Evolutionary conservation across 805 yeast genomes (phyloP), one percentile per base, ranked within the genome.

Genomic region (Vanderwaltozyma tropicalis): DNA sequence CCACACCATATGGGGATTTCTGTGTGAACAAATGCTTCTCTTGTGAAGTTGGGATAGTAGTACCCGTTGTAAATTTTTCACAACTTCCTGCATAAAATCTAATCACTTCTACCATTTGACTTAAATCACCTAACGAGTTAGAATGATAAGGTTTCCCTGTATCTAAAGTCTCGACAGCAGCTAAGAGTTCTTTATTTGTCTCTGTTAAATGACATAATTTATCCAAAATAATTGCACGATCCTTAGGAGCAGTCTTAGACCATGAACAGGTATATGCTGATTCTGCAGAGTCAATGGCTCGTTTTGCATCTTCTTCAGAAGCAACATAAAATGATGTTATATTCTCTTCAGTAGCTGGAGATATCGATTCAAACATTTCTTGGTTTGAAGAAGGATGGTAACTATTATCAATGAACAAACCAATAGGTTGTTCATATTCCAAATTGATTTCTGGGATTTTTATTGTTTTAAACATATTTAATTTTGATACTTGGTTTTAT

Each of bases 31-130:
- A 69, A 52, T 76, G 67, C 47, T 71, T 73, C 35, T 67, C 58
- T 32, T 67, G 62, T 47, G 68, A 69, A 18, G 68, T 41, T 7
- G 80, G 78, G 40, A 74, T 73, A 2, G 78, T 71, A 40, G 67
- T 62, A 33, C 81, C 79, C 47, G 72, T 79, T 22, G 92, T 69
- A 53, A 77, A 88, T 95, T 96, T 88, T 52, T 85, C 87, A 57
- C 83, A 81, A 59, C 81, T 86, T 6, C 83, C 72, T 4, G 81
- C 80, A 22, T 74, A 78, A 46, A 74, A 75, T 47, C 66, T 70
- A 41, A 74, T 53, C 48, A 36, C 78, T 77, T 12, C 52, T 50
- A 10, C 78, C 69, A 46, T 75, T 80, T 30, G 70, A 53, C 31
- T 70, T 53, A 82, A 67, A 52, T 82, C 92, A 32, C 56, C 67